These are phyloP conservation scores for Geotrichum histeridarum DNA, from an alignment of 1,139 yeast species.

Conservation along the genomic window DNA sequence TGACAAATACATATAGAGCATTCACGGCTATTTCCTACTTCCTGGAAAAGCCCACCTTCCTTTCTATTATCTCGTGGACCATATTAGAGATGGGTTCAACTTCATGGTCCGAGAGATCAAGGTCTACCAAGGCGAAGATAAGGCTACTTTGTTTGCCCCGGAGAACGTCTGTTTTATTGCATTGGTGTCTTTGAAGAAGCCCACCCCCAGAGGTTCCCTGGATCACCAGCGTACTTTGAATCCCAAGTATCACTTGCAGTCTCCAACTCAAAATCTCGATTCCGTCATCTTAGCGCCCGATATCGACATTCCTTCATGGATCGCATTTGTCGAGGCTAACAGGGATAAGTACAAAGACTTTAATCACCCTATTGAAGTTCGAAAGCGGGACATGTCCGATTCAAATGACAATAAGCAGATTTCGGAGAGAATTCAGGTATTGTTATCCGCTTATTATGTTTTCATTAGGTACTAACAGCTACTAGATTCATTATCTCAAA, in stretches of 20 bases:
- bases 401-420: conserved; percentile 22
- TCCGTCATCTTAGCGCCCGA: conserved; percentile 32
- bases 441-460: not conserved
- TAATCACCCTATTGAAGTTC: conserved; percentile 33
- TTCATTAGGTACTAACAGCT: conserved; percentile 17
- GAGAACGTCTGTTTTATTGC: conserved; percentile 28
- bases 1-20: conserved; percentile 20
- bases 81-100: conserved; percentile 30
- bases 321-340: conserved; percentile 23
- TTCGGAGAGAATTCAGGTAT: not conserved
- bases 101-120: conserved; percentile 31
- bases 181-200: conserved; percentile 31
- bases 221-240: conserved; percentile 27
- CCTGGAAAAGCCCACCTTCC: conserved; percentile 34
- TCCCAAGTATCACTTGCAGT: conserved; percentile 22
- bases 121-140: conserved; percentile 30
- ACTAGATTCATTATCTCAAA: conserved; percentile 32
- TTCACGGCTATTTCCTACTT: conserved; percentile 34
- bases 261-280: conserved; percentile 21
- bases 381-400: conserved; percentile 29
- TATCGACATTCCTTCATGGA: conserved; percentile 29
- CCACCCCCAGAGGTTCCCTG: conserved; percentile 23
- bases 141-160: conserved; percentile 14
- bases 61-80: conserved; percentile 32
- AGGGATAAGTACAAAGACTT: conserved; percentile 20